Base-by-base conservation (phyloP, 2,329 filamentous ascomycete species). In the Arthrobotrys sinensis region DNA sequence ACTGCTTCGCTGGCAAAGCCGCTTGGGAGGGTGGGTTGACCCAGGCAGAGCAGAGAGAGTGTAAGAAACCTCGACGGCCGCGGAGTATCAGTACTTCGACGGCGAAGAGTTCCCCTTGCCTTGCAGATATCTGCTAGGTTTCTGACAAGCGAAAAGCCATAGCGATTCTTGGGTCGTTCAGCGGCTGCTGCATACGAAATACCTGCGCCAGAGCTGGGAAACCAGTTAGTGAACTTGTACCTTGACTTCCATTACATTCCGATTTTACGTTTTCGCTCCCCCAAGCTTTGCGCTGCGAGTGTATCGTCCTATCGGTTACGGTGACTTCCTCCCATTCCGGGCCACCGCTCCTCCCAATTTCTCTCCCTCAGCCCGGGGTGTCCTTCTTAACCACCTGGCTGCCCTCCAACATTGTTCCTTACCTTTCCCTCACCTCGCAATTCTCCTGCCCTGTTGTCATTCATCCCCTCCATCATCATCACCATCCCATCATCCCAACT, bases 1-100 rank as follows among this genome's bases (percentile, higher is more conserved):
- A 78, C 67, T 78, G 75, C 75, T 78, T 78, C 75, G 75, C 75
- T 78, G 75, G 75, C 75, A 78, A 78, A 72, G 67, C 62, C 67
- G 67, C 67, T 53, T 43, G 66, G 73, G 67, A 62, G 75, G 62
- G 66, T 66, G 57, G 43, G 48, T 65, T 55, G 57, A 57, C 28
- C 12, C 7, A 43, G 24, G 28, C 38, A 62, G 24, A 14, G 24
- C 36, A 63, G 21, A 48, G 24, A 11, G 40, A 50, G 63, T n/a
- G 16, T 52, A 24, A 40, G 60, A 12, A 7, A 40, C 64, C 53
- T 68, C 62, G 55, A 34, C 48, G 53, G 57, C 53, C 34, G 21
- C 24, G 63, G 14, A 36, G 43, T 77, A 71, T 48, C 66, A 43
- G 67, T 78, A 78, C 75, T 43, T 77, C 34, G 65, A 65, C 63